Base-by-base conservation (phyloP, 2,329 filamentous ascomycete species). In the Monosporascus sp. region DNA sequence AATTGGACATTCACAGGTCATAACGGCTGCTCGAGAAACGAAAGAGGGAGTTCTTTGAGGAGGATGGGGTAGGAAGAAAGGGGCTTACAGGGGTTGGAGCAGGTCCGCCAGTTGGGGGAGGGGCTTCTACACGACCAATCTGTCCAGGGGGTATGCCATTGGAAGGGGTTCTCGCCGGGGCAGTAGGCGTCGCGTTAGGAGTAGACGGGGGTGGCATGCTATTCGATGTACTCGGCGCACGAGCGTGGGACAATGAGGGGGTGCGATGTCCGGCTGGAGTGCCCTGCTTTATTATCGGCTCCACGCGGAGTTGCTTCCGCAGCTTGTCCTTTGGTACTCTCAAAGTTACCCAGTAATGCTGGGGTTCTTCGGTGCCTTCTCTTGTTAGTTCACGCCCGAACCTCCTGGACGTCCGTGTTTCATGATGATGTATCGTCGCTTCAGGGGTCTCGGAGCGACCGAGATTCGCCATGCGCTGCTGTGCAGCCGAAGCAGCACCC, bases 391-490 rank as follows among this genome's bases (percentile, higher is more conserved):
- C 82, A 59, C 84, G 81, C 52, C 79, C 77, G 57, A 76, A 77
- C 49, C 80, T 80, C 52, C 81, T 79, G 6, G 86, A 86, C 7
- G 82, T 84, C 63, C 91, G 79, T 1, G 87, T 83, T 69, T 96
- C 91, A 63, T 89, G 84, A 63, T 85, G 85, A 61, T 86, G 86
- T 60, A 80, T 75, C 52, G 77, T 81, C 9, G 86, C 77, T 69
- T 97, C 94, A 3, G 94, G 94, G 0, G 94, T 97, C 68, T 92
- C 90, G 34, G 93, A 97, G 56, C 94, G 86, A 49, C 86, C 85
- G 49, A 90, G 68, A 59, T 90, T 87, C 37, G 87, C 87, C 84
- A 97, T 93, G 52, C 92, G 88, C 59, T 91, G 90, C 67, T 93
- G 89, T 5, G 93, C 93, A 44, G 87, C 88, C 26, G 86, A 87